Conservation (phyloP, 768 basidiomycete species). For the Psilocybe cyanescens region DNA sequence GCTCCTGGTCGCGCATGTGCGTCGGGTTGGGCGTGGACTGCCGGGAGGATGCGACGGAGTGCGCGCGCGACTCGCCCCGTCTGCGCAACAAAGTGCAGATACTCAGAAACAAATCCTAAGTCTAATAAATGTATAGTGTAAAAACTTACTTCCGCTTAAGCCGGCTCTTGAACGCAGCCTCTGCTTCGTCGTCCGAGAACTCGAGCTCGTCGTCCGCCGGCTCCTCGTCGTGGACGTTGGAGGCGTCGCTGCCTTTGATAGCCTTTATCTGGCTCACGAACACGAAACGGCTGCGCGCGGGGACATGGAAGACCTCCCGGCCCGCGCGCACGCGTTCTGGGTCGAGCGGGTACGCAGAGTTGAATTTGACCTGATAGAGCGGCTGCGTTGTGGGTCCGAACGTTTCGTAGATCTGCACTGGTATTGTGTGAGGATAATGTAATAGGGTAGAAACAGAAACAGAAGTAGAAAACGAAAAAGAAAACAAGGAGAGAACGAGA, state of each 20-base stretch:
- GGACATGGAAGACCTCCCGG: constrained; percentile 82
- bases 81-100: constrained; percentile 33
- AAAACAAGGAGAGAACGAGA: constrained; percentile 16
- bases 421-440: constrained; percentile 20
- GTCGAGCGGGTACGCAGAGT: constrained; percentile 64
- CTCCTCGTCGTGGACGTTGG: constrained; percentile 94
- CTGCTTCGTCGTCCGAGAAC: constrained; percentile 95
- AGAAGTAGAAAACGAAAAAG: background rate
- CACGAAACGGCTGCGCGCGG: constrained; percentile 80
- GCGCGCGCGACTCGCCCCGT: constrained; percentile 54
- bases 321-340: constrained; percentile 54
- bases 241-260: constrained; percentile 90
- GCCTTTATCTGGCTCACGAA: constrained; percentile 73
- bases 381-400: constrained; percentile 94
- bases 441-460: constrained; percentile 5
- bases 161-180: constrained; percentile 69
- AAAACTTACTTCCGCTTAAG: constrained; percentile 60
- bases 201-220: constrained; percentile 88
- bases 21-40: constrained; percentile 55
- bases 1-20: constrained; percentile 57
- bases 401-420: constrained; percentile 83
- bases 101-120: too few relatives aligned
- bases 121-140: background rate
- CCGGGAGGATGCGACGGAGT: constrained; percentile 55
- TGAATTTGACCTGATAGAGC: constrained; percentile 88